Evolutionary conservation across 1,284 basidiomycete genomes (phyloP).

Genomic region (Laetiporus sulphureus): DNA sequence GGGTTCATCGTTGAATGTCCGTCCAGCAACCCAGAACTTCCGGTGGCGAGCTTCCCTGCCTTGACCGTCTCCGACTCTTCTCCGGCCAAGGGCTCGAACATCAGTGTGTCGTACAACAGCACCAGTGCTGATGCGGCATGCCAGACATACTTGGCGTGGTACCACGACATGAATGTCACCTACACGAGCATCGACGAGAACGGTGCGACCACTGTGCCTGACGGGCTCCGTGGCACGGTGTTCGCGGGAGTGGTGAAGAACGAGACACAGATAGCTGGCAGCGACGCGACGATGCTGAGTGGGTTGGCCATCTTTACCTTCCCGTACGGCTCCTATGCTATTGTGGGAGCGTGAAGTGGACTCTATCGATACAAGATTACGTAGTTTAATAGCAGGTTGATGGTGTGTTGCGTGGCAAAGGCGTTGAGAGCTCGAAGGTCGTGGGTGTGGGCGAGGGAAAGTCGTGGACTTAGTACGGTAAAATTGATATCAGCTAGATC

Average conservation of each 20-base stretch:
- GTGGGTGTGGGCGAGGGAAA: too few relatives aligned
- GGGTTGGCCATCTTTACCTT: constrained; percentile 15
- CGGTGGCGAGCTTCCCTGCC: constrained; percentile 33
- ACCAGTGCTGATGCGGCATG: constrained; percentile 9
- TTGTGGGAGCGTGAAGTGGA: not conserved
- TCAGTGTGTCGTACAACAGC: constrained; percentile 21
- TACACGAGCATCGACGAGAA: constrained; percentile 12
- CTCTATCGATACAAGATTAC: too few relatives aligned
- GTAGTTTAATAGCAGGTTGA: too few relatives aligned
- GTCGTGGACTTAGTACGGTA: too few relatives aligned
- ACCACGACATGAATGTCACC: constrained; percentile 11
- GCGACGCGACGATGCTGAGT: constrained; percentile 11
- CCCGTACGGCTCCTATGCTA: constrained; percentile 11
- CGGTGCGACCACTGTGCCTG: constrained; percentile 14
- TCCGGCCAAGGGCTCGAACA: constrained; percentile 19
- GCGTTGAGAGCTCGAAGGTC: too few relatives aligned
- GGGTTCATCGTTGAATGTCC: constrained; percentile 30
- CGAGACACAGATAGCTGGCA: constrained; percentile 8
- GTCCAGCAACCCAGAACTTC: constrained; percentile 30
- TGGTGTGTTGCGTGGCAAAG: too few relatives aligned
- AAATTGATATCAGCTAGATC: too few relatives aligned
- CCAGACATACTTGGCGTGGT: constrained; percentile 15
- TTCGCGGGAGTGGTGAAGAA: constrained; percentile 16
- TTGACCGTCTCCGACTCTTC: constrained; percentile 22
- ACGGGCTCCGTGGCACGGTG: constrained; percentile 14